Evolutionary conservation across 225 moss, liverwort and hornwort species (phyloP), one percentile per base, ranked within the genome.

Genomic region (Polytrichum formosum): DNA sequence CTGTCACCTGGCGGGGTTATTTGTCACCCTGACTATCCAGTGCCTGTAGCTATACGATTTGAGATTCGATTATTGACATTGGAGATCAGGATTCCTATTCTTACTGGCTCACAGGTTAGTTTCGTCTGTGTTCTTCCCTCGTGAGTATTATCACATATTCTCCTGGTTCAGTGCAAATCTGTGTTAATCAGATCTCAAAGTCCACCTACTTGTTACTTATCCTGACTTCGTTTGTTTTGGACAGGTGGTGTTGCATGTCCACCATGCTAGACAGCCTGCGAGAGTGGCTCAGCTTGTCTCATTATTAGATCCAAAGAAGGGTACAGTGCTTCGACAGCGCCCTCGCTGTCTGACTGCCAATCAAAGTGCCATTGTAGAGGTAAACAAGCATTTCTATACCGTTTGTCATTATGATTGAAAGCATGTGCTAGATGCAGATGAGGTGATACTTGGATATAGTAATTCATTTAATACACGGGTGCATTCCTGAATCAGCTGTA

Each of bases 331-430:
- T 67, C 88, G 78, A 78, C 87, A 85, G 62, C 89, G 87, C 55
- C 97, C 97, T 72, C 97, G 97, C 25, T 90, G 88, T 84, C 77
- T 98, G 65, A 82, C 83, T 61, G 89, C 97, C 74, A 94, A 98
- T 77, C 97, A 98, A 82, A 94, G 92, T 87, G 97, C 97, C 31
- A 70, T 98, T 61, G 83, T 98, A 65, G 90, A 94, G 93, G 93
- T 96, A 75, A 69, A 53, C 29, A 23, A 35, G 72, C 28, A 60
- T 19, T 68, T 73, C 29, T 53, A 53, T 6, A n/a, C 26, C 13
- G 16, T 59, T 66, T 60, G 9, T 75, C 28, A 56, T 5, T 53
- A 25, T 67, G 68, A 28, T 70, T 54, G 46, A 26, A 19, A 16
- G 53, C 13, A 46, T 46, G 37, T 37, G 37, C 37, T 0, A 46